Evolutionary conservation across 192 early-diverging fungal species (phyloP), one percentile per base, ranked within the genome.

Genomic region (Gryganskiella cystojenkinii): DNA sequence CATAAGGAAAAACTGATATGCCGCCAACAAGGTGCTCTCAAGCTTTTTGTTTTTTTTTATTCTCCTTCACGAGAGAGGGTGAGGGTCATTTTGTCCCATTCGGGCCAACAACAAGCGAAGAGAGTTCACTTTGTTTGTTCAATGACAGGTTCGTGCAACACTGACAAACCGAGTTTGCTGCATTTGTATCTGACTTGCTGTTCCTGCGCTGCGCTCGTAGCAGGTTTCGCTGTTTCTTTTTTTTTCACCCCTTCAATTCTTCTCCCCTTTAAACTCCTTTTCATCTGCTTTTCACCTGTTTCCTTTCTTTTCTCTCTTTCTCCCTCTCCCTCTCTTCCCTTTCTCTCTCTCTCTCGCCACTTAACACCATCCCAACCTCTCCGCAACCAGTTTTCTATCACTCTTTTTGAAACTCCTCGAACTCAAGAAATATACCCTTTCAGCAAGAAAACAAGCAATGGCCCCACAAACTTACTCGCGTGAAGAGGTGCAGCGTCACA

Each of bases 401-500:
- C 52, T 33, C 28, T n/a, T 31, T 31, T 19, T 17, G 15, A 14
- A 2, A 14, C n/a, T 50, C 27, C 49, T 50, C 25, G 30, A 52
- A 2, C 25, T 28, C 50, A 52, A 25, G 22, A 14, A 4, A 52
- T 19, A 15, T 31, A 8, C 40, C 22, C 22, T 40, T 13, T 20
- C 45, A 9, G 24, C 15, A 17, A 49, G 20, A 11, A 58, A 28
- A 31, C 40, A 44, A 55, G 60, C 4, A 52, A 55, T 53, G 63
- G 52, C 63, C 42, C 40, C 35, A 19, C 63, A 59, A 31, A 61
- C 57, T 44, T 80, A 61, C 71, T 88, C 90, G 55, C 80, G 80
- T 27, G 85, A 81, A 8, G 87, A 98, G 69, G 91, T 97, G 34
- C 84, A 85, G 28, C 84, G 81, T 30, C 95, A 98, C 82, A 89